These are phyloP conservation scores for Dinochytrium kinnereticum DNA, from an alignment of 371 early-diverging fungal genomes.

Conservation along the genomic window DNA sequence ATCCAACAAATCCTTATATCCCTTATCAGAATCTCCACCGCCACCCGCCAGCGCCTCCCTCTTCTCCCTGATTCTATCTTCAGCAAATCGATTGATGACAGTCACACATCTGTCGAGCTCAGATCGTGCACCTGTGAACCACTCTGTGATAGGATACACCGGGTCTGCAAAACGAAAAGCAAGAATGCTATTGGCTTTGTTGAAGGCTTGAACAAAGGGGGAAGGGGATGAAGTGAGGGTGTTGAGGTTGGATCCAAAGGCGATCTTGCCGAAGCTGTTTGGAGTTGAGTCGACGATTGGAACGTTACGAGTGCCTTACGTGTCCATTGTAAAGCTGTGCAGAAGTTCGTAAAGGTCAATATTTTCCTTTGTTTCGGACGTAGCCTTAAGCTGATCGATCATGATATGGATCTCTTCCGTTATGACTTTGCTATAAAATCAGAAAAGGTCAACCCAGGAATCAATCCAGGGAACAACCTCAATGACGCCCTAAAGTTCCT, in stretches of 20 bases:
- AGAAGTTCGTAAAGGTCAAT: slow-evolving; percentile 13
- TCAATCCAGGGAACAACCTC: not conserved
- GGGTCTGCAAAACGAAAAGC: not conserved
- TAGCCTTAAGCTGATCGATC: not conserved
- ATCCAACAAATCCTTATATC: slow-evolving; percentile 18
- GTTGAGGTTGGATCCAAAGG: slow-evolving; percentile 13
- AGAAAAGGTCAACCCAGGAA: too few species aligned
- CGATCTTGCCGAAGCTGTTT: slow-evolving; percentile 20
- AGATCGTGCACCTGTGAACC: not conserved
- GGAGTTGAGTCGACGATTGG: not conserved
- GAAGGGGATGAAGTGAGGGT: not conserved
- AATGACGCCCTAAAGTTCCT: slow-evolving; percentile 39
- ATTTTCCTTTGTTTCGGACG: not conserved
- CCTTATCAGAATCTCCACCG: not conserved
- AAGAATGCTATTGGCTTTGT: not conserved
- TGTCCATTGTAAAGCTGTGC: slow-evolving; percentile 22
- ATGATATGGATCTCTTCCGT: slow-evolving; percentile 6
- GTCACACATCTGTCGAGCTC: not conserved
- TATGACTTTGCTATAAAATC: slow-evolving; percentile 9
- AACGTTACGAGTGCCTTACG: slow-evolving; percentile 4
- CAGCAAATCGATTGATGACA: not conserved
- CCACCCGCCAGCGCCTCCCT: not conserved
- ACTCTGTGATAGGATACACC: not conserved
- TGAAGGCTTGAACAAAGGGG: not conserved
- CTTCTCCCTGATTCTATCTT: not conserved